phyloP scores from a whole-genome alignment of 2,329 filamentous ascomycete species.

The Fusarium papillatum region DNA sequence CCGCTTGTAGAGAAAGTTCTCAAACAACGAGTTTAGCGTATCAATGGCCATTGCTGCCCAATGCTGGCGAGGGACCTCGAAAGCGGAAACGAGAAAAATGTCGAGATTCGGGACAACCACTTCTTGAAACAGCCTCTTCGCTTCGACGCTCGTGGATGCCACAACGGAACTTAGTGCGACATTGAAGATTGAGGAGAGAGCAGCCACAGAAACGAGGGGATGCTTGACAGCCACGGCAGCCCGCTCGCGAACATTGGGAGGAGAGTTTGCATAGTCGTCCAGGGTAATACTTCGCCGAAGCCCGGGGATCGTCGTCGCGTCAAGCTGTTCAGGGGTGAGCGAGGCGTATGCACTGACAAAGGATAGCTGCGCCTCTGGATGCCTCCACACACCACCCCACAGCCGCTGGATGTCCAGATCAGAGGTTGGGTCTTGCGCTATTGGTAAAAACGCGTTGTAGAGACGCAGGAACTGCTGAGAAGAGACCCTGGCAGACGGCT shows the following conservation, averaged over 20 bases:
- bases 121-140: conserved; percentile 75
- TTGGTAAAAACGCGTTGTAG: conserved; percentile 82
- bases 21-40: conserved; percentile 82
- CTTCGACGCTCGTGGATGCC: conserved; percentile 73
- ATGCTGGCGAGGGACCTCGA: conserved; percentile 79
- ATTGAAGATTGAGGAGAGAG: conserved; percentile 78
- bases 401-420: conserved; percentile 86
- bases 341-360: conserved; percentile 92
- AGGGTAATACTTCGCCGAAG: conserved; percentile 83
- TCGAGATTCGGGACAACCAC: conserved; percentile 81
- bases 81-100: conserved; percentile 83
- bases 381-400: conserved; percentile 92
- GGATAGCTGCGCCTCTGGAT: conserved; percentile 91
- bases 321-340: conserved; percentile 80
- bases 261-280: conserved; percentile 66
- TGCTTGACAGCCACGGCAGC: conserved; percentile 80
- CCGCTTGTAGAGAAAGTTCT: conserved; percentile 85
- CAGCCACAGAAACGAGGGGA: conserved; percentile 89
- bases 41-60: conserved; percentile 83
- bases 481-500: conserved; percentile 81
- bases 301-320: conserved; percentile 87
- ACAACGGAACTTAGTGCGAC: conserved; percentile 73
- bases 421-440: conserved; percentile 68
- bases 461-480: conserved; percentile 85
- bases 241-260: conserved; percentile 63